Percentiles rank a stretch among this genome's conserved stretches.
These are phyloP conservation scores for Fusarium anguioides DNA, from an alignment of 2,329 filamentous ascomycete genomes.

Conservation along the genomic window DNA sequence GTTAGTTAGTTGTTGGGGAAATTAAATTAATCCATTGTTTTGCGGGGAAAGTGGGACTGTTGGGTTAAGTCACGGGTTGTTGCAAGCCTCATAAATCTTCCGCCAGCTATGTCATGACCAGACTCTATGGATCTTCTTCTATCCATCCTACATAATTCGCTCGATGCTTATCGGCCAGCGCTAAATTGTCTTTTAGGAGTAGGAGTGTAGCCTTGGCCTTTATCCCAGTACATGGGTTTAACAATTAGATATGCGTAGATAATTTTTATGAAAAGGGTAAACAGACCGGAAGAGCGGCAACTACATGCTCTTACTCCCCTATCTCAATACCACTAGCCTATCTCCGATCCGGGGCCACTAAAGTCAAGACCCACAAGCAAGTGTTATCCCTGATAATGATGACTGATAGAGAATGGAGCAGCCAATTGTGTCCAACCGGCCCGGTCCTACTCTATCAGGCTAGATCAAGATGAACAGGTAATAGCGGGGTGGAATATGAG, in stretches of 20 bases:
- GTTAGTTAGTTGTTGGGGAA: neutral
- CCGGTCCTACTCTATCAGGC: neutral
- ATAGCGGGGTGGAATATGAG: neutral
- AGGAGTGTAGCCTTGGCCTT: neutral
- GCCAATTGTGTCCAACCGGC: neutral
- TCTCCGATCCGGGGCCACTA: neutral
- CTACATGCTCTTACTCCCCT: neutral
- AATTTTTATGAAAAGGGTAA: neutral
- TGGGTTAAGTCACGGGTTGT: too few species aligned
- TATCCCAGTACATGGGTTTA: neutral
- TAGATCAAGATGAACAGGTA: neutral
- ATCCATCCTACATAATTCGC: neutral
- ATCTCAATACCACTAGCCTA: neutral
- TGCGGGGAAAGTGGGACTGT: conserved; percentile 1
- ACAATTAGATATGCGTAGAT: neutral
- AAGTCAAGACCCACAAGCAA: neutral
- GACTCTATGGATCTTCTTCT: neutral
- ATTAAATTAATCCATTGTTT: neutral
- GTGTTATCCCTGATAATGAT: neutral
- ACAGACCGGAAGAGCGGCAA: neutral
- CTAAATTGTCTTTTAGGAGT: neutral
- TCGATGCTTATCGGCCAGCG: neutral
- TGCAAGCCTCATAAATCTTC: too few species aligned
- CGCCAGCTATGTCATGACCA: too few species aligned
- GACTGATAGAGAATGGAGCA: neutral